These are phyloP conservation scores for Chlorella sp. DNA, from an alignment of 139 green algal species.

Conservation along the genomic window DNA sequence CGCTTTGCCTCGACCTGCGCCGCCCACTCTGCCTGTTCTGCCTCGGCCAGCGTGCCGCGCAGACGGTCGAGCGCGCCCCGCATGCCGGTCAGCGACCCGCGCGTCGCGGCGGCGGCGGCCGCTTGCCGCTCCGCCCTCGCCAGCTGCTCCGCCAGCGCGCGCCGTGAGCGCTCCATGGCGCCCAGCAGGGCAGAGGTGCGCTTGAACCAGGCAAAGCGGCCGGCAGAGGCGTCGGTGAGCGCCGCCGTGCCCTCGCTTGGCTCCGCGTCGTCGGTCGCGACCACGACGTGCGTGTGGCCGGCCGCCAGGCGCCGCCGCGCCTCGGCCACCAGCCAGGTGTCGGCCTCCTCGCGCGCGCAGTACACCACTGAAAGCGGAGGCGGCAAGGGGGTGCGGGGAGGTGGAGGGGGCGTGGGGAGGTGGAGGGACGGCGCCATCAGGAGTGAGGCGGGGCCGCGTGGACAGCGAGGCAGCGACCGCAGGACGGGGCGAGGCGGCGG, in stretches of 20 bases:
- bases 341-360: conserved; percentile 18
- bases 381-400: background rate
- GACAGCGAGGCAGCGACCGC: background rate
- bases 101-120: background rate
- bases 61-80: background rate
- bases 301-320: background rate
- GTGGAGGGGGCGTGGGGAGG: background rate
- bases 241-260: background rate
- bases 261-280: background rate
- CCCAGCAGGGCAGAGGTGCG: background rate
- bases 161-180: too few relatives aligned
- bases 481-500: background rate
- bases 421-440: background rate
- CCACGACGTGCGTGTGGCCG: background rate
- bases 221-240: background rate
- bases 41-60: background rate
- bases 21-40: too few relatives aligned
- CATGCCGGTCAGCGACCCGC: background rate
- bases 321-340: conserved; percentile 1
- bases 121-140: background rate
- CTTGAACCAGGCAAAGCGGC: background rate
- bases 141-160: background rate
- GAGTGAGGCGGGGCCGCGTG: background rate
- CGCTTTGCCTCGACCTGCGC: too few relatives aligned
- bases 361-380: background rate